Base-by-base conservation (phyloP, 805 yeast genomes). In the Diddensiella santjacobensis region DNA sequence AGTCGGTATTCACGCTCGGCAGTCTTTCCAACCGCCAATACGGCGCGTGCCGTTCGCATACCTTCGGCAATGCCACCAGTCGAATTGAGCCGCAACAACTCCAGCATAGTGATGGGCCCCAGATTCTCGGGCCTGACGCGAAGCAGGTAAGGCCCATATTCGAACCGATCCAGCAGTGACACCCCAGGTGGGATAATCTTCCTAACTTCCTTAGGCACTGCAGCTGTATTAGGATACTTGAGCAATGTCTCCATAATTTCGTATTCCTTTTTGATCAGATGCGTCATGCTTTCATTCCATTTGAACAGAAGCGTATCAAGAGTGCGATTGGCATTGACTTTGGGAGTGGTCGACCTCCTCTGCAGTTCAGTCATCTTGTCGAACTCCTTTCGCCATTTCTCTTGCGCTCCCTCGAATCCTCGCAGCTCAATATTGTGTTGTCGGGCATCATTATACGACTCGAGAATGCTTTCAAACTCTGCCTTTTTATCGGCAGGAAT, bases 321-420 rank as follows among this genome's bases (percentile, higher is more conserved):
- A 10, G 79, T 75, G 49, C 79, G 77, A 30, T 55, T 39, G 22
- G 50, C 56, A 13, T 26, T 26, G 8, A 8, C 11, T 26, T 8
- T 11, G 54, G 49, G 26, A 51, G 38, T 39, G 78, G 75, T 40
- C 80, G 65, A 8, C 78, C 62, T 35, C 13, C 31, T 8, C 17
- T 26, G 10, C 10, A 37, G 42, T 37, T 22, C 42, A n/a, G 15
- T 44, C 6, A 48, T 35, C 45, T 45, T 44, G 58, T 87, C 95
- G 57, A 78, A 84, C 54, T 83, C 90, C 56, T 81, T 83, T 62
- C 80, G 83, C 99, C 99, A 91, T 64, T 86, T 84, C 59, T 83
- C 87, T 53, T 78, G 80, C 0, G 98, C 95, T 1, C 91, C 90
- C 54, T 85, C 90, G 1, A 86, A 72, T 2, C 96, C 91, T 50